Conservation (phyloP, 1,284 basidiomycete species). For the Boletellus deceptivus region DNA sequence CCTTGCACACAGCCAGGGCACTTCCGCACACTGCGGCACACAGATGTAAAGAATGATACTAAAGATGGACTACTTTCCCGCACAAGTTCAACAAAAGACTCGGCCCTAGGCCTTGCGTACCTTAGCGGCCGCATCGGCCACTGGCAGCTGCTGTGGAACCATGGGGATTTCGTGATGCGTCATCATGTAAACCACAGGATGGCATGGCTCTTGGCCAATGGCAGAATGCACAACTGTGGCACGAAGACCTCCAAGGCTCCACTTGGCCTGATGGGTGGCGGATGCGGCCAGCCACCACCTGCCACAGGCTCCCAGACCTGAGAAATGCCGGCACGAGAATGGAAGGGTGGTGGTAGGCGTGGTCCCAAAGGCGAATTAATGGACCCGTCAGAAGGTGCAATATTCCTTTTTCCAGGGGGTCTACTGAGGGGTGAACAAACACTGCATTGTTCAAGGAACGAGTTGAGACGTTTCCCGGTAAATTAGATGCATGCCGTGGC, state of each 20-base stretch:
- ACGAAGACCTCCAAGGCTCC: neutral
- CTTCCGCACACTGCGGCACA: no score
- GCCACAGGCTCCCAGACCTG: neutral
- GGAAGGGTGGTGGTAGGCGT: neutral
- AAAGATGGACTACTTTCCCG: no score
- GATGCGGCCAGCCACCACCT: neutral
- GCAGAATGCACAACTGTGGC: neutral
- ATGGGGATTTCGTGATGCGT: neutral
- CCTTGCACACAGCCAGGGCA: no score
- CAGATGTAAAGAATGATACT: no score
- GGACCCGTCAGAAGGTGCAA: neutral
- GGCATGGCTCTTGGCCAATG: neutral
- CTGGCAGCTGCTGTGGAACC: neutral
- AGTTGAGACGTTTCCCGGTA: neutral
- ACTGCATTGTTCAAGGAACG: neutral
- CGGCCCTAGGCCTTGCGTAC: no score
- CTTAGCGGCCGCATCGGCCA: no score
- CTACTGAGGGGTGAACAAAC: constrained; percentile 1
- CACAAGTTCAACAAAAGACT: no score
- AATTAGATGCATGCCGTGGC: no score
- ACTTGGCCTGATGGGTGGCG: neutral
- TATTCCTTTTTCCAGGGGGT: neutral
- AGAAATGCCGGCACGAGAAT: neutral
- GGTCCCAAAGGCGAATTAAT: neutral
- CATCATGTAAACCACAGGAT: neutral